Evolutionary conservation across 2,329 filamentous ascomycete species (phyloP).

Genomic region (Claviceps purpurea): DNA sequence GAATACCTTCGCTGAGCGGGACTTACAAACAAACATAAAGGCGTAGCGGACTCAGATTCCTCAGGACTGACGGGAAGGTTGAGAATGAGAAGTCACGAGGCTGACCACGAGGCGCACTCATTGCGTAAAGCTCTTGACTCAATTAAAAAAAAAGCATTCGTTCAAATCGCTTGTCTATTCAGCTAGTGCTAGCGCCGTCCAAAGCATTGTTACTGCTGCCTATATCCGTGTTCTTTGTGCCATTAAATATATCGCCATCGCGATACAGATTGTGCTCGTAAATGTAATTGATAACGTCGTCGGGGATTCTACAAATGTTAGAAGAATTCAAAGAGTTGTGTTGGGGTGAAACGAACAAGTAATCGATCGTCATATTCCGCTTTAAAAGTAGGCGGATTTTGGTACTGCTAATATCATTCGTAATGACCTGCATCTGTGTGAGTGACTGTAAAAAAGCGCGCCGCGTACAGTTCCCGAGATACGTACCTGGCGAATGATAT

Average conservation of each 20-base stretch:
- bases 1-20: neutral
- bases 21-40: neutral
- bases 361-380: conserved; percentile 70
- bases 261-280: conserved; percentile 52
- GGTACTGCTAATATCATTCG: conserved; percentile 73
- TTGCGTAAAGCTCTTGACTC: too few species aligned
- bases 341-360: conserved; percentile 24
- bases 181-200: neutral
- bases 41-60: neutral
- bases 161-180: neutral
- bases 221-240: neutral
- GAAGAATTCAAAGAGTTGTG: neutral
- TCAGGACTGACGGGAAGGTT: too few species aligned
- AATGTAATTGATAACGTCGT: conserved; percentile 63
- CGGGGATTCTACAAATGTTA: conserved; percentile 33
- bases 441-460: neutral
- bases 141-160: too few species aligned
- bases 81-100: neutral
- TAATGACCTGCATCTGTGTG: conserved; percentile 32
- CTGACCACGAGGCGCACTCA: neutral
- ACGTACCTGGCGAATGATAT: conserved; percentile 54
- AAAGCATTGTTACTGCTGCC: neutral
- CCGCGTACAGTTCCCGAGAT: neutral
- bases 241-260: neutral
- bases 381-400: conserved; percentile 72